These are phyloP conservation scores for Aspergillus sp. DNA, from an alignment of 2,329 filamentous ascomycete genomes.

Conservation along the genomic window DNA sequence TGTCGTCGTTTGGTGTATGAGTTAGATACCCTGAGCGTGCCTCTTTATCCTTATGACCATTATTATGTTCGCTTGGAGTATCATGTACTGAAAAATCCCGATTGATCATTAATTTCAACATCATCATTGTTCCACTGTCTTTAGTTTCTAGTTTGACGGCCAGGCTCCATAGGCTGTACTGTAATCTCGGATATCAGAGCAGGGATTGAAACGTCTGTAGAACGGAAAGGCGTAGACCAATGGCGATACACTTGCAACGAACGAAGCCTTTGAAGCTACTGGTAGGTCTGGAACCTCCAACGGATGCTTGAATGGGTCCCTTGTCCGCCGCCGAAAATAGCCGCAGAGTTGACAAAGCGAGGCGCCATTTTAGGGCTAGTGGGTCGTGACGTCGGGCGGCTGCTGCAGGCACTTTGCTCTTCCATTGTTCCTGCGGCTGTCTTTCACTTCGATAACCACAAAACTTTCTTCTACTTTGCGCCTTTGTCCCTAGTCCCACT, in stretches of 20 bases:
- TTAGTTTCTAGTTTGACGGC: not conserved
- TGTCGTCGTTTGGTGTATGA: slow-evolving; percentile 24
- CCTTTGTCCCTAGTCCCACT: not conserved
- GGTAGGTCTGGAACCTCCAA: not conserved
- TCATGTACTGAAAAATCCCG: not conserved
- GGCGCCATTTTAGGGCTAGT: not conserved
- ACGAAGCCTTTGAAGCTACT: not conserved
- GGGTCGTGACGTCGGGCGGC: slow-evolving; percentile 5
- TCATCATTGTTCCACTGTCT: slow-evolving; percentile 2
- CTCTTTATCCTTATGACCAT: slow-evolving; percentile 14
- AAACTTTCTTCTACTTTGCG: not conserved
- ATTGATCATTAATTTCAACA: slow-evolving; percentile 7
- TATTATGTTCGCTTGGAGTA: slow-evolving; percentile 13
- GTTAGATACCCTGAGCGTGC: slow-evolving; percentile 31
- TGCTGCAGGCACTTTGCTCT: not conserved
- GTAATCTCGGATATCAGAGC: not conserved
- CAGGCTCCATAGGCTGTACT: not conserved
- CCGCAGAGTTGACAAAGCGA: not conserved
- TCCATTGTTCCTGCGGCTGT: not conserved
- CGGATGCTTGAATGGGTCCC: not conserved
- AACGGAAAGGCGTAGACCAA: not conserved
- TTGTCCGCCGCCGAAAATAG: not conserved
- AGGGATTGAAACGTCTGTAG: not conserved
- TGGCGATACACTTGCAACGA: not conserved
- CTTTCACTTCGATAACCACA: not conserved